These are phyloP conservation scores for Leishmania arabica DNA, from an alignment of 208 protist species.

Conservation along the genomic window DNA sequence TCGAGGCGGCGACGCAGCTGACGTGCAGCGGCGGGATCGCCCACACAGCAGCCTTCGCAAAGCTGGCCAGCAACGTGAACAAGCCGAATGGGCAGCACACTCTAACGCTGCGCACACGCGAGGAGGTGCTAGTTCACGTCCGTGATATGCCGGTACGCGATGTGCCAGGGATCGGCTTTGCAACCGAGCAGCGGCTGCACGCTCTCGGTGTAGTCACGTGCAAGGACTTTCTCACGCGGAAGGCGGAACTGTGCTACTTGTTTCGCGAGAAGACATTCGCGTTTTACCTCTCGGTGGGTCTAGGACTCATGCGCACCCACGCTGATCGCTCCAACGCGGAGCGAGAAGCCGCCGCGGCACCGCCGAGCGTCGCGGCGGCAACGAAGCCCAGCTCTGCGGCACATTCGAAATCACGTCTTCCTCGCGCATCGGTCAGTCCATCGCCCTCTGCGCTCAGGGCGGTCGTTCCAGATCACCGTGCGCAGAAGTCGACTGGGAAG, in stretches of 20 bases:
- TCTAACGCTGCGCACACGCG: constrained; percentile 39
- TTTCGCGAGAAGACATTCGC: constrained; percentile 58
- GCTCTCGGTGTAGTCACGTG: constrained; percentile 57
- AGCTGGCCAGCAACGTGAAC: constrained; percentile 84
- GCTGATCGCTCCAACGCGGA: constrained; percentile 38
- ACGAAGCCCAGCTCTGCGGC: background rate
- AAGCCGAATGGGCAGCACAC: constrained; percentile 93
- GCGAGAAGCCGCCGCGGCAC: background rate
- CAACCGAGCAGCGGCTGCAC: constrained; percentile 43
- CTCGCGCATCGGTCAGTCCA: background rate
- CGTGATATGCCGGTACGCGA: constrained; percentile 47
- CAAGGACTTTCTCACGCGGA: constrained; percentile 37
- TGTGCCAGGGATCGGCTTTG: constrained; percentile 60
- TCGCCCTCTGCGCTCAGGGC: background rate
- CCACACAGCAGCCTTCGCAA: constrained; percentile 75
- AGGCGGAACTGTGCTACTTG: constrained; percentile 49
- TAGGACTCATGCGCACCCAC: constrained; percentile 56
- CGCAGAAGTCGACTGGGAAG: constrained; percentile 52
- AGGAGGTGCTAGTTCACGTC: constrained; percentile 54
- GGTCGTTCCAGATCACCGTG: background rate
- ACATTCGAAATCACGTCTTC: background rate
- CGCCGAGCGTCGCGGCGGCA: background rate
- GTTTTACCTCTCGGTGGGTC: constrained; percentile 55
- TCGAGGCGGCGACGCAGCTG: constrained; percentile 43
- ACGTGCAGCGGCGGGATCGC: constrained; percentile 80